A percentile compares a stretch with the other conserved stretches of the same genome.
Conservation (phyloP, 306 rosid genomes). For the Sophora flavescens region DNA sequence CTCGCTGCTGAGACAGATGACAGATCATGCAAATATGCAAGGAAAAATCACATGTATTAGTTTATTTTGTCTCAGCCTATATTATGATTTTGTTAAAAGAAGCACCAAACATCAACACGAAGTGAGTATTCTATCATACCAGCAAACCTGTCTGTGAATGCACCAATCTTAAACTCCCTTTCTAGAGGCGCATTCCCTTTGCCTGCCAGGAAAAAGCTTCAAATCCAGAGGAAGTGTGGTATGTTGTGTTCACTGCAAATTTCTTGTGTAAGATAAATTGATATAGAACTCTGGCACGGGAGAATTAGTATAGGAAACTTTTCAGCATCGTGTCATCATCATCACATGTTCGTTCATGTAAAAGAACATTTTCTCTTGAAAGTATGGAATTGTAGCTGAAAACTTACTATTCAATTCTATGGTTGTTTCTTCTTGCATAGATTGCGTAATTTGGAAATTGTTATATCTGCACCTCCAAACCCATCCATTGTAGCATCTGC, state of each 20-base stretch:
- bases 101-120: slow-evolving; percentile 23
- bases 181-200: slow-evolving; percentile 33
- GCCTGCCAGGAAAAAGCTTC: slow-evolving; percentile 41
- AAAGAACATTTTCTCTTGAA: neutral
- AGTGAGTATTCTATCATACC: slow-evolving; percentile 32
- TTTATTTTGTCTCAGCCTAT: slow-evolving; percentile 22
- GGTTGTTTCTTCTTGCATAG: slow-evolving; percentile 58
- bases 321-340: neutral
- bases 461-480: slow-evolving; percentile 90
- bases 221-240: slow-evolving; percentile 37
- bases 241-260: slow-evolving; percentile 18
- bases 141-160: slow-evolving; percentile 4
- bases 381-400: slow-evolving; percentile 22
- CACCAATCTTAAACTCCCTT: slow-evolving; percentile 25
- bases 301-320: slow-evolving; percentile 12
- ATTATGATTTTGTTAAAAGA: slow-evolving; percentile 2
- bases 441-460: slow-evolving; percentile 67
- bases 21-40: slow-evolving; percentile 30
- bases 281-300: slow-evolving; percentile 23
- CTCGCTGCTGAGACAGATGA: slow-evolving; percentile 11
- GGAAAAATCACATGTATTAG: slow-evolving; percentile 24
- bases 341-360: slow-evolving; percentile 16
- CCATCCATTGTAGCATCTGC: slow-evolving; percentile 83
- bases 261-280: slow-evolving; percentile 28
- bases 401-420: slow-evolving; percentile 44